Evolutionary conservation across 306 rosid genomes (phyloP), one percentile per base, ranked within the genome.

Genomic region (Quercus rubra): DNA sequence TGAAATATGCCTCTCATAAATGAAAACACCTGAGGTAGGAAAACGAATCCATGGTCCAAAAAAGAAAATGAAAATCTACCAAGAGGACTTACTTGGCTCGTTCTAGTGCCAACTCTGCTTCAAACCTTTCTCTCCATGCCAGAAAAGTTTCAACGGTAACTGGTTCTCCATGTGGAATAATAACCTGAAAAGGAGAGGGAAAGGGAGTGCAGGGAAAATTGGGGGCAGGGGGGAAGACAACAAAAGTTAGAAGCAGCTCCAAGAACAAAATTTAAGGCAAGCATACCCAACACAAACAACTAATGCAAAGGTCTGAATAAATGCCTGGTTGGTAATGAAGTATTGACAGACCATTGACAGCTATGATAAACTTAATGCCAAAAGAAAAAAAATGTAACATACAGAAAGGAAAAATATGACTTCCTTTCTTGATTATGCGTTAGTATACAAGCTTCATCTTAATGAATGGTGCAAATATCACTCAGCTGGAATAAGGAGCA

Each of bases 121-220:
- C 99, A 87, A 90, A 96, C 85, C 93, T 91, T 73, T 96, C 99
- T 84, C 99, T 90, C 99, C 99, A 96, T 63, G 94, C 93, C 90
- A 90, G 78, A 91, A 96, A 96, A 68, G 94, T 91, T 43, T 93
- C 99, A 59, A 91, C 74, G 5, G 98, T 96, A 80, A 96, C 99
- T 18, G 96, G 92, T 82, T 96, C 98, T 81, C 99, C 99, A 68
- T 96, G 99, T 23, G 99, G 99, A 79, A 96, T 33, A 74, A 96
- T 86, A 83, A 93, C 55, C 99, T 93, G 85, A 75, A 79, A 84
- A 85, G 54, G 38, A 25, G 57, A 74, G 63, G 61, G 73, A 38
- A 38, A 38, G 46, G 31, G 33, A 43, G 46, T 49, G 54, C 54
- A 12, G 54, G 85, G 73, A 77, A 84, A 83, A 41, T 41, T 41